Evolutionary conservation across 2,329 filamentous ascomycete species (phyloP).

Genomic region (Alternaria sp.): DNA sequence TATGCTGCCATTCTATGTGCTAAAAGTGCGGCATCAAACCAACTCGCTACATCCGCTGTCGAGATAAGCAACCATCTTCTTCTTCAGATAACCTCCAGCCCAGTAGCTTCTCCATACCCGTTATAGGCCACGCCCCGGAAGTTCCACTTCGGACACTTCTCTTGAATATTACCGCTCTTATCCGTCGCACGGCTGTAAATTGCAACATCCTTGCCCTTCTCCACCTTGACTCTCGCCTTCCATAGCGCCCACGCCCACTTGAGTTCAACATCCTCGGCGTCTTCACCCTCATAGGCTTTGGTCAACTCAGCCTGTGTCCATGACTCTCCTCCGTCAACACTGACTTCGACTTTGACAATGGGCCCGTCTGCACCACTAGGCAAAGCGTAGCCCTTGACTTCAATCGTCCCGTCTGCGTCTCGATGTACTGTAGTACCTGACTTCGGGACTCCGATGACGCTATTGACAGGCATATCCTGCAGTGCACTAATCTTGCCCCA

Average conservation of each 20-base stretch:
- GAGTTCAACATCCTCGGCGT: constrained; percentile 39
- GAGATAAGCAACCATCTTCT: neutral
- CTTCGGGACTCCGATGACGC: constrained; percentile 61
- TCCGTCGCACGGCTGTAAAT: constrained; percentile 66
- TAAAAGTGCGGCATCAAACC: neutral
- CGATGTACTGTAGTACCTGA: constrained; percentile 55
- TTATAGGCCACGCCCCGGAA: constrained; percentile 68
- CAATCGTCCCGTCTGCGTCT: constrained; percentile 54
- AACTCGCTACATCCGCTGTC: too few relatives aligned
- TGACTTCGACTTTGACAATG: constrained; percentile 63
- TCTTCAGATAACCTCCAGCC: constrained; percentile 56
- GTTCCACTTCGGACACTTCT: constrained; percentile 63
- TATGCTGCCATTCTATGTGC: neutral
- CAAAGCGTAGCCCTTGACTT: constrained; percentile 65
- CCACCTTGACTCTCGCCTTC: constrained; percentile 56
- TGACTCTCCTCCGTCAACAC: constrained; percentile 58
- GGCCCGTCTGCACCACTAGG: constrained; percentile 63
- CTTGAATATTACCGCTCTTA: constrained; percentile 61
- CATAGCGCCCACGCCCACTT: constrained; percentile 68
- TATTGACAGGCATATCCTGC: constrained; percentile 66
- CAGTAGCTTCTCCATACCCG: constrained; percentile 64
- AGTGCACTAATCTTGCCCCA: constrained; percentile 62
- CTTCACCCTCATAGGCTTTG: constrained; percentile 26
- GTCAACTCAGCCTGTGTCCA: constrained; percentile 61
- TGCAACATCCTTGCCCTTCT: constrained; percentile 53